Evolutionary conservation across 1,284 basidiomycete species (phyloP).

Genomic region (Anthracocystis walkeri): DNA sequence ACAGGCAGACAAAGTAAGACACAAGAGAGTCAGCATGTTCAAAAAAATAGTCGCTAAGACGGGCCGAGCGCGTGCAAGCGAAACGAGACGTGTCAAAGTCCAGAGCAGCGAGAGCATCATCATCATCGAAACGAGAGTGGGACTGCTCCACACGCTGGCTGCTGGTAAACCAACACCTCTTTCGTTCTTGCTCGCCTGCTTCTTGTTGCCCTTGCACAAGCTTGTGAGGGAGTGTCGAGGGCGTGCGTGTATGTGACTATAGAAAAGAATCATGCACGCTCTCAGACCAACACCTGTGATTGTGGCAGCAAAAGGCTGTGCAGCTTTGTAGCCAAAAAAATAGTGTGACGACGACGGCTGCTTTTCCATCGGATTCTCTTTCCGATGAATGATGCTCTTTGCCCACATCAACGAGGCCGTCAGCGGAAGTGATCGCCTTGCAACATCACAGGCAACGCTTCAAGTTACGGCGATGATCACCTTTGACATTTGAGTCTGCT

Average conservation of each 20-base stretch:
- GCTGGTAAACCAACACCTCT: neutral
- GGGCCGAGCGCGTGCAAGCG: conserved; percentile 2
- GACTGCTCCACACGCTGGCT: neutral
- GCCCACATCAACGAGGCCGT: neutral
- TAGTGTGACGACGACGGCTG: neutral
- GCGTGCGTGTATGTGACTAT: neutral
- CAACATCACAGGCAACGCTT: no score
- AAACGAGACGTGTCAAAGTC: conserved; percentile 8
- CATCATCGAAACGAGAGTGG: neutral
- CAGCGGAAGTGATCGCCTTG: no score
- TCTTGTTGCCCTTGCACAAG: neutral
- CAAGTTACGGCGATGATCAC: no score
- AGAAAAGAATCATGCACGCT: neutral
- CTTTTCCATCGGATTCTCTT: neutral
- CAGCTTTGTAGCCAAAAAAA: neutral
- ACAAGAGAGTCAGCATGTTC: conserved; percentile 13
- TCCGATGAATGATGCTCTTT: neutral
- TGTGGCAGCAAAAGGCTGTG: neutral
- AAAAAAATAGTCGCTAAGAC: no score
- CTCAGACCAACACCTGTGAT: neutral
- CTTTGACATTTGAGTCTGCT: no score
- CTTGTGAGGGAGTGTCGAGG: neutral
- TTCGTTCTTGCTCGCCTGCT: neutral
- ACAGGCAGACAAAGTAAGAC: neutral
- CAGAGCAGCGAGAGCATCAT: neutral